Base-by-base conservation (phyloP, 345 rosid species). In the Orychophragmus violaceus region DNA sequence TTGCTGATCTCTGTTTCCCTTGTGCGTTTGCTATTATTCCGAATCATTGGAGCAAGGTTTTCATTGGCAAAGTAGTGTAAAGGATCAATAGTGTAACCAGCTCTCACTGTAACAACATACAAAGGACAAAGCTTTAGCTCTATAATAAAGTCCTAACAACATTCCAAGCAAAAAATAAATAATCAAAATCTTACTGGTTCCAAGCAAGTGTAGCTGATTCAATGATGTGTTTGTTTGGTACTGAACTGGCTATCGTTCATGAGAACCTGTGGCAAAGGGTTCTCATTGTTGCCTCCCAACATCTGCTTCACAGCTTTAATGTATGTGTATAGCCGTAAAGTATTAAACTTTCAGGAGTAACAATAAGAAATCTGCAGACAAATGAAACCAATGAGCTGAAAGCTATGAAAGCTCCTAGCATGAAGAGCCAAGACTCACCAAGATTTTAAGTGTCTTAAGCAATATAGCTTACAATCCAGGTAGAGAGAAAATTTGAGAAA, bases 121-220 rank as follows among this genome's bases (percentile, higher is more conserved):
- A 66, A 39, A 56, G 8, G 12, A 8, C 28, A 51, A 6, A 48
- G 49, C 2, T 50, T 63, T 57, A 58, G 59, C 53, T 58, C 25
- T 22, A 18, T 41, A 2, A 41, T 18, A 44, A 29, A 21, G 8
- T 19, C 27, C 23, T 8, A 10, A 45, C 68, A 54, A 62, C 36
- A 59, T 16, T 45, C 18, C 42, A 39, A 29, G 29, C 14, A 37
- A 1, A 12, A n/a, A n/a, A n/a, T n/a, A 35, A 25, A 32, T 48
- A 32, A n/a, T 22, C 42, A 70, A 39, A 54, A 60, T 55, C 87
- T 84, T 69, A 86, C 97, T 69, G 45, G 73, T 86, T 66, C 84
- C 85, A 48, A 88, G 81, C 70, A 88, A 75, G 71, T 86, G 91
- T 59, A 85, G 85, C 72, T 86, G 93, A 78, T 82, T 86, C 48